These are phyloP conservation scores for Globisporangium okanoganense DNA, from an alignment of 352 stramenopile species.

Conservation along the genomic window DNA sequence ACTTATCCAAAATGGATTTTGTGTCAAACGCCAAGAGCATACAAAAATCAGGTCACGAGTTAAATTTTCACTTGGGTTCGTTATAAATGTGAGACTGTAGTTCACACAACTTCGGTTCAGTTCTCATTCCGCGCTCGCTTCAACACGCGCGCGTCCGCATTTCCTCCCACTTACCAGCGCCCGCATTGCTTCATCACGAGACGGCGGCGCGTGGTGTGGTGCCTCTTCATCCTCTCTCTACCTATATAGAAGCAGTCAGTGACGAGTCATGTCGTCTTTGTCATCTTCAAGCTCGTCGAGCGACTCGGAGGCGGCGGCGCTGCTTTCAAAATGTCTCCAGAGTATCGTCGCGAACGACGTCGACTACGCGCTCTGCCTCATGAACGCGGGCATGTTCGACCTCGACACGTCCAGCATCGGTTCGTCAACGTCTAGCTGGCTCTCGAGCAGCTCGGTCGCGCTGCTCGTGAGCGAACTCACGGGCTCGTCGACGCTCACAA, in stretches of 20 bases:
- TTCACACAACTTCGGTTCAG: not conserved
- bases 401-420: constrained; percentile 11
- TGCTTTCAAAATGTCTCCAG: constrained; percentile 31
- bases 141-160: not conserved
- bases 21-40: too few species aligned
- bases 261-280: not conserved
- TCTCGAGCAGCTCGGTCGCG: constrained; percentile 1
- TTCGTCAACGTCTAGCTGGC: constrained; percentile 6
- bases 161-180: too few species aligned
- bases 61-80: too few species aligned
- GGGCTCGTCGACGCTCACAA: constrained; percentile 7
- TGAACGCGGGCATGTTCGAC: constrained; percentile 65
- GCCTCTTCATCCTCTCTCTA: not conserved
- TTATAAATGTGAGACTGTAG: too few species aligned
- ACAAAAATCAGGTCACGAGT: too few species aligned
- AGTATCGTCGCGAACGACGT: constrained; percentile 37
- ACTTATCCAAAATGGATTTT: too few species aligned
- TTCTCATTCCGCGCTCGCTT: not conserved
- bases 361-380: constrained; percentile 52
- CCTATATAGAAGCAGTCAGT: too few species aligned
- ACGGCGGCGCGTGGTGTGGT: not conserved
- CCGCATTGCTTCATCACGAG: not conserved
- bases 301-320: constrained; percentile 16
- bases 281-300: constrained; percentile 15
- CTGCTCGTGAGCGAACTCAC: constrained; percentile 9